Evolutionary conservation across 345 rosid genomes (phyloP), one percentile per base, ranked within the genome.

Genomic region (Pistacia integerrima): DNA sequence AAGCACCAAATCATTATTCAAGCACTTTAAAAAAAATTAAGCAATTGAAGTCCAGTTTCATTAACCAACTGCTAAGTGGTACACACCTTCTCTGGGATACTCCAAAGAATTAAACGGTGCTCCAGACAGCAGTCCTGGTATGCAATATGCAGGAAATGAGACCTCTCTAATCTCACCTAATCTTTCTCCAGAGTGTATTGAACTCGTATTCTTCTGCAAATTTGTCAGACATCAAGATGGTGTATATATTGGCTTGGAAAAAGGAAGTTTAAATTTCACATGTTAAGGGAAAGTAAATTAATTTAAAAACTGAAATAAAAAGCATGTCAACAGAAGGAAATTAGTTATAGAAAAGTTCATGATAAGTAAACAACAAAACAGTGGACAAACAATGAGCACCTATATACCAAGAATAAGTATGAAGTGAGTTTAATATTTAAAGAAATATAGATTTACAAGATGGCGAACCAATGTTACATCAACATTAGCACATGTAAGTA

Each of bases 201-300:
- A 56, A 74, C 81, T 75, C 74, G 83, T 74, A 76, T 81, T 82
- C 73, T 73, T 86, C 90, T 90, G 88, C 81, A 85, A 76, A 67
- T 66, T 56, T 77, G 62, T 71, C 48, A 86, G 28, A 57, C 60
- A 76, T 77, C 73, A 80, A 73, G 55, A 72, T 57, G 17, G 64
- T 66, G 46, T 38, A 66, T 66, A 14, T 36, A 5, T 76, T 67
- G 18, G 69, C 68, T 13, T 33, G 73, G 8, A 48, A 36, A 74
- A 48, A 11, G 33, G 69, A 49, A 33, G 48, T 25, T 65, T 12
- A 79, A 58, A 78, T 46, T 51, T 11, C 55, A 11, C 55, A 51
- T 51, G 17, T 51, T 51, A 11, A 51, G 14, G n/a, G 36, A 11
- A 33, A 14, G 33, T 54, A 56, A 20, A 44, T 20, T 22, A 14